A percentile compares a stretch with the other conserved stretches of the same genome.
Evolutionary conservation across 345 rosid species (phyloP).

Genomic region (Camelina hispida): DNA sequence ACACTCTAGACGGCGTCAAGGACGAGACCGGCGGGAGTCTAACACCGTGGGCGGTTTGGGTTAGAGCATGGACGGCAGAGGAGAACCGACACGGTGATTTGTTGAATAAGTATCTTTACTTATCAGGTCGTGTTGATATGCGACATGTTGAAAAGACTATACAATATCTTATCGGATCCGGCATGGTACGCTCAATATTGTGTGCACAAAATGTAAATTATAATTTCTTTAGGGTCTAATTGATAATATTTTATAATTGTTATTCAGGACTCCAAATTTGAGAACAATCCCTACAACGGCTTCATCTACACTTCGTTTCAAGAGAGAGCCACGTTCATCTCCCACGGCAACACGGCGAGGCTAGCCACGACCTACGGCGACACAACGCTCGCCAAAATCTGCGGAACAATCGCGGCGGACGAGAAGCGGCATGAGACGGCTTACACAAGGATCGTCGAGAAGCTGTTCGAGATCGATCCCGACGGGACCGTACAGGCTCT

Average conservation of each 20-base stretch:
- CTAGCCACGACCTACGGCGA: slow-evolving; percentile 47
- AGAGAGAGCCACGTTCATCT: slow-evolving; percentile 62
- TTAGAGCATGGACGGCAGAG: slow-evolving; percentile 63
- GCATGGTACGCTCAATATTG: slow-evolving; percentile 37
- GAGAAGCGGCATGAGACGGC: slow-evolving; percentile 64
- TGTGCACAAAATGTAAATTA: neutral
- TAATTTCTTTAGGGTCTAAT: neutral
- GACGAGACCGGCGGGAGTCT: slow-evolving; percentile 39
- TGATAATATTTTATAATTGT: neutral
- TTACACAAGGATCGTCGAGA: slow-evolving; percentile 50
- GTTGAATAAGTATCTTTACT: slow-evolving; percentile 59
- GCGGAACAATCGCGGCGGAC: slow-evolving; percentile 56
- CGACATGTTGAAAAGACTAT: slow-evolving; percentile 57
- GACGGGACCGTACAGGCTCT: slow-evolving; percentile 50
- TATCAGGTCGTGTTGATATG: slow-evolving; percentile 62
- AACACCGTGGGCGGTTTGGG: slow-evolving; percentile 61
- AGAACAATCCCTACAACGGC: slow-evolving; percentile 55
- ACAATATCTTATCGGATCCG: slow-evolving; percentile 44
- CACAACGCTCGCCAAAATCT: slow-evolving; percentile 50
- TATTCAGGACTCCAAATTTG: slow-evolving; percentile 53
- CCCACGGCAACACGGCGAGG: slow-evolving; percentile 60
- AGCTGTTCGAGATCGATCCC: slow-evolving; percentile 57
- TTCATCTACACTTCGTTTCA: slow-evolving; percentile 62
- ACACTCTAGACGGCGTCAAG: slow-evolving; percentile 56
- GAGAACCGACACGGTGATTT: slow-evolving; percentile 62